Base-by-base conservation (phyloP, 352 stramenopile genomes). In the Globisporangium alternatum region DNA sequence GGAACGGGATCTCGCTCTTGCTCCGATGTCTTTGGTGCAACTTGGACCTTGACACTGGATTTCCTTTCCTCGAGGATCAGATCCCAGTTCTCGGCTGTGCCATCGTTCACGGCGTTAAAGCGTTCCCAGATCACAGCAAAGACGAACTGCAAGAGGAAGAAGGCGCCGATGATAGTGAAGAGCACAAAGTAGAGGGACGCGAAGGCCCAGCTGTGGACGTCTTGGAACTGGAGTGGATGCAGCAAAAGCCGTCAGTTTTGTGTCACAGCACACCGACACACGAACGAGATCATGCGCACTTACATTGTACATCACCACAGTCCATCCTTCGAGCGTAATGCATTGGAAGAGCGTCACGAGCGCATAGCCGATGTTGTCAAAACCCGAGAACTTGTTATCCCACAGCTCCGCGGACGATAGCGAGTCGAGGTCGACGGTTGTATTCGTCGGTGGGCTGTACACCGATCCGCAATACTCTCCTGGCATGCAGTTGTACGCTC, bases 271-370 rank as follows among this genome's bases (percentile, higher is more conserved):
- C 8, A 8, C 25, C 25, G 25, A 28, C 21, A 54, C 21, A 22
- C 12, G 19, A 15, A 37, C 17, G 39, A 22, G 3, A n/a, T 56
- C 28, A 54, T 30, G 17, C 19, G 58, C 56, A 76, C 91, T 72
- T 65, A 96, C 80, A 53, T 86, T 83, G 57, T 95, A 88, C 81
- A 97, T 96, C 47, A 96, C 75, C 25, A 74, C 65, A 0, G 74
- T 89, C 91, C 91, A 98, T 1, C 91, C 91, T 75, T 97, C 89
- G 5, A 97, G 72, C 21, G 90, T 98, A 43, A 98, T 83, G 21
- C 78, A 78, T 66, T 96, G 88, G 55, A 98, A 95, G n/a, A 96
- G 77, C 13, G 86, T 93, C 17, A 97, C 33, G 35, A 96, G 83
- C 8, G 87, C 78, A 33, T 63, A 74, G n/a, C 69, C 62, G 35